Evolutionary conservation across 2,329 filamentous ascomycete genomes (phyloP).

Genomic region (Basipetospora chlamydospora): DNA sequence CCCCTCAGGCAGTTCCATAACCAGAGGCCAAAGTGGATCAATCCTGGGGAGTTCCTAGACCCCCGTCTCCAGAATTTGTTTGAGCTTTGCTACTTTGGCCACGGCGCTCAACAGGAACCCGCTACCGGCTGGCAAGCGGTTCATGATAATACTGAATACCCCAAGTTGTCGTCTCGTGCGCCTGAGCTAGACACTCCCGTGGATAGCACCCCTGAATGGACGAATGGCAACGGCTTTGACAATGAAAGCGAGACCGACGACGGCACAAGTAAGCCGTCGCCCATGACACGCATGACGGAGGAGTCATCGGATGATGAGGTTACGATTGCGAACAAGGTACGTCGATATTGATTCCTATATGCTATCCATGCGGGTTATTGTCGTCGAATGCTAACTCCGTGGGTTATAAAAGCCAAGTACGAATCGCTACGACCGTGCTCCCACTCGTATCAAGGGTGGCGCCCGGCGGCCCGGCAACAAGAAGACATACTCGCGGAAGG

Average conservation of each 20-base stretch:
- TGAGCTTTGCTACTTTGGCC: conserved; percentile 53
- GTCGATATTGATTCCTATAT: conserved; percentile 5
- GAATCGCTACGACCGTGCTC: too few relatives aligned
- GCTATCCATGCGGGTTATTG: neutral
- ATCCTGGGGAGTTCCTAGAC: conserved; percentile 42
- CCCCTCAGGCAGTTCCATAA: conserved; percentile 32
- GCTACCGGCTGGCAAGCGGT: conserved; percentile 56
- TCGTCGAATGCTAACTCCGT: conserved; percentile 11
- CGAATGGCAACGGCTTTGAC: conserved; percentile 31
- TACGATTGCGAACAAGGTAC: conserved; percentile 19
- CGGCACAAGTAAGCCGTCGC: conserved; percentile 16
- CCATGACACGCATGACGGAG: conserved; percentile 40
- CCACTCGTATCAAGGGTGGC: conserved; percentile 23
- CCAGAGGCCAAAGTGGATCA: conserved; percentile 37
- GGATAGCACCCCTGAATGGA: conserved; percentile 26
- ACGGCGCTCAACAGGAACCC: too few relatives aligned
- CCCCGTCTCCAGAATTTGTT: conserved; percentile 58
- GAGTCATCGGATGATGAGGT: conserved; percentile 44
- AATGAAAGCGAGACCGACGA: conserved; percentile 41
- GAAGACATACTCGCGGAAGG: conserved; percentile 34
- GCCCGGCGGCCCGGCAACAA: conserved; percentile 2
- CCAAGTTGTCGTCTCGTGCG: conserved; percentile 32
- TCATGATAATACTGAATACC: conserved; percentile 42
- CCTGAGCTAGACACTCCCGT: conserved; percentile 26
- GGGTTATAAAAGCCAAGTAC: too few relatives aligned